These are phyloP conservation scores for Talaromyces amestolkiae DNA, from an alignment of 2,329 filamentous ascomycete genomes.

Conservation along the genomic window DNA sequence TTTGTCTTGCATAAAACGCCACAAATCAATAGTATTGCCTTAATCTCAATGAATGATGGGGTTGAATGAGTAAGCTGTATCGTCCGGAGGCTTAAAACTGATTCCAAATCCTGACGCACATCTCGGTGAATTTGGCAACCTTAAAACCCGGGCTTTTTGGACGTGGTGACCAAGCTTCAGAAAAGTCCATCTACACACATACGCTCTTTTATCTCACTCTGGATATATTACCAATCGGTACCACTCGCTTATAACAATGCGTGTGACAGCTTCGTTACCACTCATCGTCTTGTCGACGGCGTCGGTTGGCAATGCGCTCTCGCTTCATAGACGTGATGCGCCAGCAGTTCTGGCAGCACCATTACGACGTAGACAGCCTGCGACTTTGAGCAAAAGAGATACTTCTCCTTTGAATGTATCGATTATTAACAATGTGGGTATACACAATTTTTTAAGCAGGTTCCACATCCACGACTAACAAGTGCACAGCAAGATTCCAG, in stretches of 20 bases:
- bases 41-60: neutral
- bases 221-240: neutral
- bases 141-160: neutral
- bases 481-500: neutral
- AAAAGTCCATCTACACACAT: neutral
- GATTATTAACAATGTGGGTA: neutral
- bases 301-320: slow-evolving; percentile 5
- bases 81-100: neutral
- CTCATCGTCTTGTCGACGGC: slow-evolving; percentile 3
- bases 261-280: neutral
- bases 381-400: neutral
- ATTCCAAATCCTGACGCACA: neutral
- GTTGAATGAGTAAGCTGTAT: neutral
- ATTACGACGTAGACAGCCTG: neutral
- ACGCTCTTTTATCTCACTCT: neutral
- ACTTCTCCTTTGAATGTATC: neutral
- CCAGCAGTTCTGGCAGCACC: slow-evolving; percentile 5
- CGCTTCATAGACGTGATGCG: slow-evolving; percentile 7
- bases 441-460: no score
- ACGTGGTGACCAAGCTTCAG: neutral
- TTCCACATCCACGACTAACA: neutral
- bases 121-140: neutral
- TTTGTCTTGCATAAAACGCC: neutral
- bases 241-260: slow-evolving; percentile 1
- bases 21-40: neutral